Conservation (phyloP, 441 rosid genomes). For the Arabidopsis lyrata region DNA sequence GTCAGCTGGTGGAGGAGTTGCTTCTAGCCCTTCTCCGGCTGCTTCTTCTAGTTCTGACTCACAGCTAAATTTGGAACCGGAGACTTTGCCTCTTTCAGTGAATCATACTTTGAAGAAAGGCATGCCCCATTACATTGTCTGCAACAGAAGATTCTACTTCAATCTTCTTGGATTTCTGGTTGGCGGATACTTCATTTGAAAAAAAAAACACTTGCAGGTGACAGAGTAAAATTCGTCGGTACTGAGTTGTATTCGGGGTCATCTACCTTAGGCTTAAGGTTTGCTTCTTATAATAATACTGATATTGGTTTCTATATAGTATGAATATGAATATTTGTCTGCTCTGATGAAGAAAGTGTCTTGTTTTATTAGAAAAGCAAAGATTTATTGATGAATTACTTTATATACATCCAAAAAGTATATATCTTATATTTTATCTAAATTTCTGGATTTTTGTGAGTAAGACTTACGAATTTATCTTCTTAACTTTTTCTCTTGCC, state of each 20-base stretch:
- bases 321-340: slow-evolving; percentile 24
- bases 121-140: slow-evolving; percentile 40
- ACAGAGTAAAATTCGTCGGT: slow-evolving; percentile 69
- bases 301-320: background rate
- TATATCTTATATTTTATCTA: slow-evolving; percentile 56
- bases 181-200: slow-evolving; percentile 37
- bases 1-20: slow-evolving; percentile 61
- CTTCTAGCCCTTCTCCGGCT: slow-evolving; percentile 61
- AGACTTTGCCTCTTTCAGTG: slow-evolving; percentile 67
- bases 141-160: slow-evolving; percentile 2
- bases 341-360: slow-evolving; percentile 21
- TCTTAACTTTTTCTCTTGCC: slow-evolving; percentile 7
- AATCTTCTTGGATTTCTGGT: slow-evolving; percentile 38
- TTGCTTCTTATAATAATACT: slow-evolving; percentile 25
- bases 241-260: slow-evolving; percentile 54
- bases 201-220: slow-evolving; percentile 59
- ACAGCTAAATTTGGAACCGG: slow-evolving; percentile 71
- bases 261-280: slow-evolving; percentile 57
- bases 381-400: too few relatives aligned
- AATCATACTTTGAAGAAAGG: slow-evolving; percentile 75
- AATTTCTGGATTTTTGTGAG: slow-evolving; percentile 55
- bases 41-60: slow-evolving; percentile 54
- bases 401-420: slow-evolving; percentile 56
- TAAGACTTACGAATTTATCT: slow-evolving; percentile 5
- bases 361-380: background rate